These are phyloP conservation scores for Chlorella sp. DNA, from an alignment of 139 green algal species.

Conservation along the genomic window DNA sequence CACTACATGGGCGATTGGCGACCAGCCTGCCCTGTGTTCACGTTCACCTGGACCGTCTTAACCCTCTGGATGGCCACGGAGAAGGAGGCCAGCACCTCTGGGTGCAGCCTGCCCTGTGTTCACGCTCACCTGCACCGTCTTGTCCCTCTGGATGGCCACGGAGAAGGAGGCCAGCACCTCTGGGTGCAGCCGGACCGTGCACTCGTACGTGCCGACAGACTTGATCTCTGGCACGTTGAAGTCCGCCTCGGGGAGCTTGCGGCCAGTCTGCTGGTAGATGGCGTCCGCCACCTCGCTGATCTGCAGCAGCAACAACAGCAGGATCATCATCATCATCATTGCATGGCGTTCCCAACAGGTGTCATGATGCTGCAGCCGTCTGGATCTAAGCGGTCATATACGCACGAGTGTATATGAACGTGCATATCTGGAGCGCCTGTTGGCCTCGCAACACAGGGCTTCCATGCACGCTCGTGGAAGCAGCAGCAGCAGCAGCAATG, in stretches of 20 bases:
- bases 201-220: conserved; percentile 73
- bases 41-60: conserved; percentile 51
- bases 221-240: conserved; percentile 88
- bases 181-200: conserved; percentile 37
- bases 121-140: conserved; percentile 46
- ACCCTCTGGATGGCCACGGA: conserved; percentile 78
- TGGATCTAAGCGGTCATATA: no score
- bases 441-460: no score
- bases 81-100: conserved; percentile 71
- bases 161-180: conserved; percentile 75
- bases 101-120: no score
- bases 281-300: conserved; percentile 43
- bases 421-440: no score
- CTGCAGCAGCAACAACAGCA: conserved; percentile 9
- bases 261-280: conserved; percentile 78
- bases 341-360: no score
- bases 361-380: no score
- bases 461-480: no score
- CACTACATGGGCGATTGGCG: no score
- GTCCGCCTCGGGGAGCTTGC: conserved; percentile 61
- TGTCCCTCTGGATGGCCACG: conserved; percentile 75
- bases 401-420: no score
- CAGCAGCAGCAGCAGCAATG: no score
- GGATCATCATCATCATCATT: no score
- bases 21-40: no score